Base-by-base conservation (phyloP, 345 rosid species). In the Rhizophora apiculata region DNA sequence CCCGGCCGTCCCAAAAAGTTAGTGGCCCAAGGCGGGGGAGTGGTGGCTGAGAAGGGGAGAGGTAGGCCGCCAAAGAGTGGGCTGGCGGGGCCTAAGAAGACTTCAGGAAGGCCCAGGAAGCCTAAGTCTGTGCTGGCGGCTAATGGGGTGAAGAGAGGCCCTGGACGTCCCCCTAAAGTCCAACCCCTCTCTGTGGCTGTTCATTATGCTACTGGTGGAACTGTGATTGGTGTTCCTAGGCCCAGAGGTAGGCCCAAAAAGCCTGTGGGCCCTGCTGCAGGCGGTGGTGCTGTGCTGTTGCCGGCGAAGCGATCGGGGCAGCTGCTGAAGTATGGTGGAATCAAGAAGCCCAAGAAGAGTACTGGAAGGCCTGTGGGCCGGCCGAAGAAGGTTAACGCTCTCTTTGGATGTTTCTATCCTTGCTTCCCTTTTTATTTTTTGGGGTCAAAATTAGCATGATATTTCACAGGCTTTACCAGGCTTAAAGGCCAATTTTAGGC, bases 201-300 rank as follows among this genome's bases (percentile, higher is more conserved):
- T 72, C 69, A 76, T 51, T 72, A 72, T 39, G 72, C 75, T 27
- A 34, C 68, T 53, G 65, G 27, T 57, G 8, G 31, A 11, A 27
- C 57, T 15, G 36, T 56, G 46, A 60, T 51, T 13, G 68, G 24
- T 64, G 62, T 31, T 1, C 68, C 79, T 3, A 77, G 62, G 76
- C 84, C 85, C 3, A 76, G 87, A 73, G 94, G 92, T 36, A 83
- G 96, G 24, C 96, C 97, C 0, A 85, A 69, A 78, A 84, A 80
- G 60, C 32, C 43, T 52, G 76, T 62, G 4, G 48, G 46, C 30
- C 18, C 61, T 43, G 78, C 53, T 20, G 49, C 49, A 0, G 49
- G 49, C 49, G 49, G 15, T 3, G 74, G 72, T n/a, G 69, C 30
- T 4, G 76, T 48, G 30, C 36, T 46, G 53, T 77, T 68, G 10